Conservation (phyloP, 805 yeast species). For the Kuraishia piskuri region DNA sequence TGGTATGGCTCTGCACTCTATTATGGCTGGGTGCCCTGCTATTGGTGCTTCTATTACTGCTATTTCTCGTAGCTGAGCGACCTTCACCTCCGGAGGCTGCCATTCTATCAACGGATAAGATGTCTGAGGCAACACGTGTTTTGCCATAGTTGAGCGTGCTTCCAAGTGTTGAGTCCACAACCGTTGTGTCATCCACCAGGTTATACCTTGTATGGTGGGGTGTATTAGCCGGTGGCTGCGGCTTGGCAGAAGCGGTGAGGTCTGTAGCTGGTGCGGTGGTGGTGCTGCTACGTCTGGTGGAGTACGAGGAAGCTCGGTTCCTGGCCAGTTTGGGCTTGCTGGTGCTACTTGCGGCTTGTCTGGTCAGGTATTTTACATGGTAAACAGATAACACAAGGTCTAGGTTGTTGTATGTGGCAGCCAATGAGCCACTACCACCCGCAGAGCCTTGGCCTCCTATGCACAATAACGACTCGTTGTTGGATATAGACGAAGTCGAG, state of each 20-base stretch:
- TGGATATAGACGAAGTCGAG: conserved; percentile 55
- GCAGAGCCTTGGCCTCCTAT: conserved; percentile 38
- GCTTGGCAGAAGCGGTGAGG: background rate
- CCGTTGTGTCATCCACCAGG: background rate
- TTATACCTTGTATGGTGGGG: background rate
- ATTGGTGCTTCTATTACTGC: background rate
- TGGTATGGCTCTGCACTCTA: background rate
- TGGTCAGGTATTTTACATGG: conserved; percentile 39
- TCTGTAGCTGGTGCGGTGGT: background rate
- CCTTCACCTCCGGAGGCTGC: conserved; percentile 22
- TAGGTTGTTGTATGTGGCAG: conserved; percentile 45
- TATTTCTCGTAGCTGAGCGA: background rate
- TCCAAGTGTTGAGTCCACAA: background rate
- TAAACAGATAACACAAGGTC: conserved; percentile 42
- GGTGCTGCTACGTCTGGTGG: background rate
- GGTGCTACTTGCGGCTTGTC: conserved; percentile 7
- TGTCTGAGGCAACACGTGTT: conserved; percentile 26
- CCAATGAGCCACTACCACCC: conserved; percentile 29
- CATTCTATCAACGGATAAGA: conserved; percentile 35
- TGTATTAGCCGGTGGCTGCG: background rate
- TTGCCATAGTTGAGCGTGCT: conserved; percentile 12
- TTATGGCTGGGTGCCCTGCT: background rate
- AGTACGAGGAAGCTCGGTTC: background rate
- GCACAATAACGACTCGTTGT: conserved; percentile 44
- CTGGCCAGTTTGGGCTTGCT: too few species aligned